These are phyloP conservation scores for Rasamsonia emersonii DNA, from an alignment of 2,329 filamentous ascomycete genomes.

Conservation along the genomic window DNA sequence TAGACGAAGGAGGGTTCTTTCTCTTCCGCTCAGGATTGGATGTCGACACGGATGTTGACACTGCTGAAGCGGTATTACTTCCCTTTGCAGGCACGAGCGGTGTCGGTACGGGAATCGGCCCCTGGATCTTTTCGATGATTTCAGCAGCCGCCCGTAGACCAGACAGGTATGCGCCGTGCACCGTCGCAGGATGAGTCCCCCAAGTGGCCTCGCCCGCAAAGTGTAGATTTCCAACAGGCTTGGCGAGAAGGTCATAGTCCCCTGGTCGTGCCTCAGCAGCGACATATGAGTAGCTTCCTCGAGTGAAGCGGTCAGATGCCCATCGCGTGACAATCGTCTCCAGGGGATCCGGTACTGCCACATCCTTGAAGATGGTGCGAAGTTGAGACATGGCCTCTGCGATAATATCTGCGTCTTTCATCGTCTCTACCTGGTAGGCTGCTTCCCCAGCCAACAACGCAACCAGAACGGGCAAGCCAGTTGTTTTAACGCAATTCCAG, in stretches of 20 bases:
- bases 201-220: conserved; percentile 97
- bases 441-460: conserved; percentile 95
- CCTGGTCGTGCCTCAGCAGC: conserved; percentile 71
- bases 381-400: conserved; percentile 72
- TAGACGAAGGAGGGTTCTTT: neutral
- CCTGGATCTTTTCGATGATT: conserved; percentile 69
- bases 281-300: conserved; percentile 91
- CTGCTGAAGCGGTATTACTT: conserved; percentile 18
- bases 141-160: conserved; percentile 84
- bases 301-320: conserved; percentile 83
- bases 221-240: conserved; percentile 73
- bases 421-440: conserved; percentile 75
- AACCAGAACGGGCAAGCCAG: conserved; percentile 77
- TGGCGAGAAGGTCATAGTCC: conserved; percentile 89
- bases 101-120: conserved; percentile 66
- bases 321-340: conserved; percentile 89
- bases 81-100: conserved; percentile 64
- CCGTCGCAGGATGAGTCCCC: conserved; percentile 89
- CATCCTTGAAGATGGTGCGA: conserved; percentile 60
- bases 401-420: conserved; percentile 66
- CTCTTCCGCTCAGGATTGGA: no score
- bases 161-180: conserved; percentile 92
- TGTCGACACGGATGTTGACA: no score
- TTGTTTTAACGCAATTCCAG: conserved; percentile 90
- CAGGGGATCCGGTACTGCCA: conserved; percentile 62